Conservation (phyloP, 805 yeast genomes). For the Pichia nakasei region DNA sequence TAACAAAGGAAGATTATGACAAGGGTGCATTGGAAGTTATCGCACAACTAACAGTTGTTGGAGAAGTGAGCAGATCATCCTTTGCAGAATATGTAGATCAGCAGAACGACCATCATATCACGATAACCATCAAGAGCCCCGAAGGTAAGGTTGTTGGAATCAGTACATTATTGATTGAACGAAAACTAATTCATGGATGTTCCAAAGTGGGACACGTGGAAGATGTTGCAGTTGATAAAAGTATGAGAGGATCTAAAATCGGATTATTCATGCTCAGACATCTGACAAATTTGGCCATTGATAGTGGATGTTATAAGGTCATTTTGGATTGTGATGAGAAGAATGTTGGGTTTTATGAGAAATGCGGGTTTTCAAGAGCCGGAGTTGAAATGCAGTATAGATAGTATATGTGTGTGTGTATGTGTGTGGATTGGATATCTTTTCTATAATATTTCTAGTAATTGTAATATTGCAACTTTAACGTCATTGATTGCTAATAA, state of each 20-base stretch:
- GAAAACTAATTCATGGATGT: constrained; percentile 73
- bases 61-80: constrained; percentile 44
- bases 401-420: constrained; percentile 16
- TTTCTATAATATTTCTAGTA: constrained; percentile 2
- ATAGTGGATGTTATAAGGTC: constrained; percentile 73
- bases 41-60: constrained; percentile 72
- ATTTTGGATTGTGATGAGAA: constrained; percentile 82
- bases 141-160: constrained; percentile 61
- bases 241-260: constrained; percentile 76
- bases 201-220: constrained; percentile 91
- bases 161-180: constrained; percentile 74
- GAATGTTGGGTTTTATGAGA: constrained; percentile 78
- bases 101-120: constrained; percentile 62
- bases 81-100: constrained; percentile 45
- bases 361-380: constrained; percentile 65
- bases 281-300: constrained; percentile 50
- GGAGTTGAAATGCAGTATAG: constrained; percentile 65
- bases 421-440: background rate
- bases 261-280: constrained; percentile 61
- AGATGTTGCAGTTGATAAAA: constrained; percentile 72
- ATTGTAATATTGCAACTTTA: constrained; percentile 4
- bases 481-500: constrained; percentile 5
- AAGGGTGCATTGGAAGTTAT: constrained; percentile 59
- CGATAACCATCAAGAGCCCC: constrained; percentile 54
- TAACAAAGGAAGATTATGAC: constrained; percentile 46